phyloP scores from a whole-genome alignment of 139 green algal genomes.

The Desmodesmus armatus region DNA sequence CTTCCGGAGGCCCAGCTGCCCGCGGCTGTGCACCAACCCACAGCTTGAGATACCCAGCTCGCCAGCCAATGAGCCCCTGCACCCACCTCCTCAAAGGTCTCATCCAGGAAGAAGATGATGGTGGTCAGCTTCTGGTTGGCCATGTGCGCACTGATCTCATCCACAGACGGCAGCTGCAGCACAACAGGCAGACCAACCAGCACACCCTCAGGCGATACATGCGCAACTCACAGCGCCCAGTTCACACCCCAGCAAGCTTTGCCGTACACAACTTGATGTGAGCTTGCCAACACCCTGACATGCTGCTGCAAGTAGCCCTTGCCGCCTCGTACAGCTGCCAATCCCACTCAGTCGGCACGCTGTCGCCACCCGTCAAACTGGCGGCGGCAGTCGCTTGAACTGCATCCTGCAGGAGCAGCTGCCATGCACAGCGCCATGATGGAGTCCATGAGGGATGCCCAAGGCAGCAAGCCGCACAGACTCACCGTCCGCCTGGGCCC shows the following conservation, averaged over 20 bases:
- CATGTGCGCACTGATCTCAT: constrained; percentile 93
- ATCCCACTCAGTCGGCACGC: too few relatives aligned
- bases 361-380: neutral
- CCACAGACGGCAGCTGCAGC: constrained; percentile 76
- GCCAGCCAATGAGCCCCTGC: too few relatives aligned
- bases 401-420: neutral
- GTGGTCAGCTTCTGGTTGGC: constrained; percentile 72
- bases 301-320: neutral
- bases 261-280: too few relatives aligned
- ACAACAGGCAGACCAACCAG: neutral
- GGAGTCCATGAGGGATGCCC: too few relatives aligned
- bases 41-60: too few relatives aligned
- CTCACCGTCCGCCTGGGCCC: constrained; percentile 85
- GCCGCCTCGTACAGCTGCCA: neutral
- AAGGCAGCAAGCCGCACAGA: neutral
- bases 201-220: too few relatives aligned
- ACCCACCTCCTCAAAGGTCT: constrained; percentile 97
- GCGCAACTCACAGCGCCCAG: too few relatives aligned
- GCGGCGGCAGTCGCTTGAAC: neutral
- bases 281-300: too few relatives aligned
- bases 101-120: constrained; percentile 96
- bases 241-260: too few relatives aligned
- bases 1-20: too few relatives aligned
- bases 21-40: too few relatives aligned
- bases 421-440: too few relatives aligned